Evolutionary conservation across 164 flowering plant species (phyloP).

Genomic region (Buxus sempervirens): DNA sequence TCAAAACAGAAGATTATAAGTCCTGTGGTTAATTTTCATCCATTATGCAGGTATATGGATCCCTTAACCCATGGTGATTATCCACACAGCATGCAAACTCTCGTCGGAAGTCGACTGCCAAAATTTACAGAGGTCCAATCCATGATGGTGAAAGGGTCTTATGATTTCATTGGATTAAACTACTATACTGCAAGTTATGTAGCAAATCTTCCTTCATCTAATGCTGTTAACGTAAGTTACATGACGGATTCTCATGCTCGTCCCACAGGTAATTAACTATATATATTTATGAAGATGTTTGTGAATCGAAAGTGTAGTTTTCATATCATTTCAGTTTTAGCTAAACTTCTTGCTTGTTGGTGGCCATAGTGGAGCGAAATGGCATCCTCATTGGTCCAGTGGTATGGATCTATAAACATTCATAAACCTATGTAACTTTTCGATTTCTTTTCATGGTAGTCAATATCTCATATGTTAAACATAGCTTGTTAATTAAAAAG

Average conservation of each 20-base stretch:
- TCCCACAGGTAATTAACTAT: conserved; percentile 16
- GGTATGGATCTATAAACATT: conserved; percentile 12
- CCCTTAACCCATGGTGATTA: conserved; percentile 51
- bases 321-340: not conserved
- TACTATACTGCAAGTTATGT: conserved; percentile 41
- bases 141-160: conserved; percentile 32
- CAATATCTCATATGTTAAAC: too few relatives aligned
- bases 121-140: conserved; percentile 38
- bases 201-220: conserved; percentile 1
- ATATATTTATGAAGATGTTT: too few relatives aligned
- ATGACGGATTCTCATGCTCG: conserved; percentile 17
- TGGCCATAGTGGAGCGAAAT: conserved; percentile 25
- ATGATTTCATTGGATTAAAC: conserved; percentile 53
- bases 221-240: conserved; percentile 9
- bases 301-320: too few relatives aligned
- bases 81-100: conserved; percentile 38
- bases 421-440: too few relatives aligned
- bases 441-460: too few relatives aligned
- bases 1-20: not conserved
- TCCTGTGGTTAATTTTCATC: not conserved
- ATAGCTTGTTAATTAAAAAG: too few relatives aligned
- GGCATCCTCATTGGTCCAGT: conserved; percentile 37
- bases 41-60: conserved; percentile 37
- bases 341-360: not conserved
- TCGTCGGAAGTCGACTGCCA: conserved; percentile 44